Base-by-base conservation (phyloP, 495 filamentous ascomycete genomes). In the Pyrenula aspistea region DNA sequence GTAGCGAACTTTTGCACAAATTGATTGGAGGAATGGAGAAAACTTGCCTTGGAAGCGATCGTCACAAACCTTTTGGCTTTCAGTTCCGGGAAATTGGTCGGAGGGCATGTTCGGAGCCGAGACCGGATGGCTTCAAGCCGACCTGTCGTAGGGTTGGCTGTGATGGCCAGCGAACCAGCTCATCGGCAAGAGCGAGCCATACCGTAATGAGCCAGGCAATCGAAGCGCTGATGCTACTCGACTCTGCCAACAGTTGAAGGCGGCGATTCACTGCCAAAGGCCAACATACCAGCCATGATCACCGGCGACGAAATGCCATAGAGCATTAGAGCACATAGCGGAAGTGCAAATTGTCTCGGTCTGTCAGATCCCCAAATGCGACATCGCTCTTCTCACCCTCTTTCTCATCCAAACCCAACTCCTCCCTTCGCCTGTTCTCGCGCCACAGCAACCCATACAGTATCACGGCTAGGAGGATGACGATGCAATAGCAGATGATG, bases 361-460 rank as follows among this genome's bases (percentile, higher is more conserved):
- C 88, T 1, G 88, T 91, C 59, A 91, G 70, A 67, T 89, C 86
- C 57, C 78, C 71, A 48, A 89, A 89, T 0, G 84, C 86, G n/a
- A n/a, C n/a, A n/a, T n/a, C n/a, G 25, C 84, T 62, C 60, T 79
- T 79, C 58, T 84, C 83, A 59, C 80, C 70, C 58, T 84, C 81
- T 10, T 69, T 62, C 56, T 88, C 83, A 61, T 86, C 78, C 22
- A 83, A 62, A 0, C 74, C 69, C 47, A 80, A 25, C 2, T 56
- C 42, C 8, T 68, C 72, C 15, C 77, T 68, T 48, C 71, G 68
- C 55, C 65, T 71, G 61, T 88, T 89, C 55, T 86, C 86, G 10
- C 65, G 58, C 53, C 63, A 60, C 4, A 87, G 70, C 4, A 86
- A 67, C 12, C 77, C 22, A 61, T 84, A 87, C n/a, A 90, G 62